Percentiles rank a stretch among this genome's conserved stretches.
phyloP scores from a whole-genome alignment of 2,329 filamentous ascomycete species.

The Chrysosphaeria jannelii region DNA sequence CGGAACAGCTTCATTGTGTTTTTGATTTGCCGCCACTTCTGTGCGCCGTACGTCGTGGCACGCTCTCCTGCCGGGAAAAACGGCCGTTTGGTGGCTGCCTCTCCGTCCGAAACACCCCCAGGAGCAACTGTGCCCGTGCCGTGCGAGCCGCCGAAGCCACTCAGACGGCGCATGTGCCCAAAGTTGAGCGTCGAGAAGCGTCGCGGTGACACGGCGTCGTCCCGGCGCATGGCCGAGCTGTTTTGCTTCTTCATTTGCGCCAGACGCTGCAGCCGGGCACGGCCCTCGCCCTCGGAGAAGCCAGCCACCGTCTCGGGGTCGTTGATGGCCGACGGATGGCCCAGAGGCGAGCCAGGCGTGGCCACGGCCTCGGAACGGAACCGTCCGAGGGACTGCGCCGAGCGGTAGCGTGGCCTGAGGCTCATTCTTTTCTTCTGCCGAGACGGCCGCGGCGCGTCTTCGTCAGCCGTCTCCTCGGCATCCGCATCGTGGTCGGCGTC shows the following conservation, averaged over 20 bases:
- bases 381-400: conserved; percentile 10
- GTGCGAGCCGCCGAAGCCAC: conserved; percentile 33
- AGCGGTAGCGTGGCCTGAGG: neutral
- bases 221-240: conserved; percentile 25
- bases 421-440: neutral
- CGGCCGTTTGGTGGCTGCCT: conserved; percentile 23
- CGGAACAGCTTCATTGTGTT: conserved; percentile 55
- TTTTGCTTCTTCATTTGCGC: too few species aligned
- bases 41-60: conserved; percentile 41
- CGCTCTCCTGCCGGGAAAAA: conserved; percentile 32
- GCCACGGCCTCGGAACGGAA: too few species aligned
- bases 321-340: too few species aligned
- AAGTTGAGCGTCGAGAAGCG: neutral
- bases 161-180: conserved; percentile 34
- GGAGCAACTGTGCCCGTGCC: too few species aligned
- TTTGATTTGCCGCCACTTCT: conserved; percentile 84
- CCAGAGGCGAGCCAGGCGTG: too few species aligned
- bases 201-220: neutral
- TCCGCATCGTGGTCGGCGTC: too few species aligned
- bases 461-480: conserved; percentile 64
- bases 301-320: conserved; percentile 17
- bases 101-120: conserved; percentile 30
- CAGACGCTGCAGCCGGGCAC: conserved; percentile 24
- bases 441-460: conserved; percentile 24
- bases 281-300: conserved; percentile 46